phyloP scores from a whole-genome alignment of 441 rosid genomes.

The Pelargonium citronellum region DNA sequence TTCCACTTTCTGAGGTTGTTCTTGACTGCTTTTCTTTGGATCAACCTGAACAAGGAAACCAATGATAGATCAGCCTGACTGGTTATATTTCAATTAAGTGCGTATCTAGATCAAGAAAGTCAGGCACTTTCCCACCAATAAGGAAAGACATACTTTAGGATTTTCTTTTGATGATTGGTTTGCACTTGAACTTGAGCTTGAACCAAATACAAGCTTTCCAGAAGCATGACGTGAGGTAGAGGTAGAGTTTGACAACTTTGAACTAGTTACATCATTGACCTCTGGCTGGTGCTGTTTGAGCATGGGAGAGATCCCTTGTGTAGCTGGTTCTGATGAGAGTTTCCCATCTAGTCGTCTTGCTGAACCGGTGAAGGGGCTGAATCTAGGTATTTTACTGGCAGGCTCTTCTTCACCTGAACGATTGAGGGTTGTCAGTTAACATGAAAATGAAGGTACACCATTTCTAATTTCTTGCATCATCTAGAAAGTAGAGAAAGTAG shows the following conservation, averaged over 20 bases:
- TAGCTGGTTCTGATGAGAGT: slow-evolving; percentile 22
- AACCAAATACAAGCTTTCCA: slow-evolving; percentile 53
- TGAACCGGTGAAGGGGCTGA: slow-evolving; percentile 49
- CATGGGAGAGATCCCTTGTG: slow-evolving; percentile 16
- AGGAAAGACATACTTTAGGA: slow-evolving; percentile 24
- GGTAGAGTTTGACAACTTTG: slow-evolving; percentile 24
- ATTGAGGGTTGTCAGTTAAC: background rate
- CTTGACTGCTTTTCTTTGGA: slow-evolving; percentile 29
- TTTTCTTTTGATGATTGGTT: slow-evolving; percentile 26
- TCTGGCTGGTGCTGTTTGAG: slow-evolving; percentile 24
- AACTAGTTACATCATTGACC: slow-evolving; percentile 23
- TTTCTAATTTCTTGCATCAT: too few relatives aligned
- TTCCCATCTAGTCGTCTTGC: slow-evolving; percentile 55
- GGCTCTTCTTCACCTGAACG: slow-evolving; percentile 43
- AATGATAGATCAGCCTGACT: too few relatives aligned
- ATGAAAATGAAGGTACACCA: background rate
- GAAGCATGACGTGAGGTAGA: slow-evolving; percentile 22
- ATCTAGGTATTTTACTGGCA: slow-evolving; percentile 35
- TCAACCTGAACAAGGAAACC: slow-evolving; percentile 27
- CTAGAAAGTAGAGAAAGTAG: background rate
- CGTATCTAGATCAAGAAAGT: background rate
- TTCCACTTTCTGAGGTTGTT: slow-evolving; percentile 26
- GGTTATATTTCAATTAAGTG: too few relatives aligned
- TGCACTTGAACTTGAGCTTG: slow-evolving; percentile 20
- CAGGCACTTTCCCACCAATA: background rate